phyloP scores from a whole-genome alignment of 441 rosid species.

The Erodium texanum region DNA sequence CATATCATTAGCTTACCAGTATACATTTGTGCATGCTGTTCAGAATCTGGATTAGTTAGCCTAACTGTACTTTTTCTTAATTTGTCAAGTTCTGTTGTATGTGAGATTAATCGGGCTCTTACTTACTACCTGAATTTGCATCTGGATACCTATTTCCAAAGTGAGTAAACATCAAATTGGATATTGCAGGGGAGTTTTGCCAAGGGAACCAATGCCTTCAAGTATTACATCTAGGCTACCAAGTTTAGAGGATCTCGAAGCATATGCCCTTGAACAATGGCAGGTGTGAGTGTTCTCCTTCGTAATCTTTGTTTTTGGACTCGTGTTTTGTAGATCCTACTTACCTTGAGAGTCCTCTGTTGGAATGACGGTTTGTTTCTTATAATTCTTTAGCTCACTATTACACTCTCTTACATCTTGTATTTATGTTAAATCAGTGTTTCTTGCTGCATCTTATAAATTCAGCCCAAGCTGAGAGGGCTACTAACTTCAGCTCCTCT shows the following conservation, averaged over 20 bases:
- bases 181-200: conserved; percentile 66
- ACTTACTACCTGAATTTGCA: conserved; percentile 6
- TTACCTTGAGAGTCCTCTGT: not conserved
- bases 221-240: conserved; percentile 52
- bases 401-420: conserved; percentile 24
- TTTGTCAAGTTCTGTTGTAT: not conserved
- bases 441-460: conserved; percentile 88
- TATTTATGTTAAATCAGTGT: conserved; percentile 42
- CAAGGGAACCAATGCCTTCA: conserved; percentile 81
- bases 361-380: not conserved
- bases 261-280: conserved; percentile 83
- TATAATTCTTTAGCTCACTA: conserved; percentile 8
- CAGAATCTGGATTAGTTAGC: too few species aligned
- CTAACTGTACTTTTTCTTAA: not conserved
- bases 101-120: conserved; percentile 13
- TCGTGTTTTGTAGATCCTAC: conserved; percentile 8
- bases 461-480: conserved; percentile 61
- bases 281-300: conserved; percentile 47
- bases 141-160: not conserved
- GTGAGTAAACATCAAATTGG: conserved; percentile 9
- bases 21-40: too few species aligned
- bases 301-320: not conserved
- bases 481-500: conserved; percentile 67
- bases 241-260: conserved; percentile 63
- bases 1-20: not conserved